phyloP scores from a whole-genome alignment of 495 filamentous ascomycete species.

The Sordaria brevicollis region DNA sequence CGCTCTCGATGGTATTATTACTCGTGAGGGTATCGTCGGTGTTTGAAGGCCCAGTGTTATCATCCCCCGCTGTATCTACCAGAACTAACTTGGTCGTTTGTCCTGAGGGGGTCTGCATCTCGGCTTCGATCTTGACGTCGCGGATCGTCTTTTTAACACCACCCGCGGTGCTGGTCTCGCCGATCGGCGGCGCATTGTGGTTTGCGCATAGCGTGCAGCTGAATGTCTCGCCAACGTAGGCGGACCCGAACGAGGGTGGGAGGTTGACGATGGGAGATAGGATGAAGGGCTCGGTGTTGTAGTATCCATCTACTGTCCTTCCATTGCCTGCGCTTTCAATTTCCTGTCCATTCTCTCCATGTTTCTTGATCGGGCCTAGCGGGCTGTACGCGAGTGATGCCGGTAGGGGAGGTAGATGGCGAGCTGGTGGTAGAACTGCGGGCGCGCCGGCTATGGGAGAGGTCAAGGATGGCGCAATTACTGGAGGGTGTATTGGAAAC shows the following conservation, averaged over 20 bases:
- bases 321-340: neutral
- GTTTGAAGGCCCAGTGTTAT: conserved; percentile 4
- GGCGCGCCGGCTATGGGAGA: conserved; percentile 3
- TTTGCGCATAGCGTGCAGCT: conserved; percentile 89
- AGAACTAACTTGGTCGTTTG: conserved; percentile 18
- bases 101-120: conserved; percentile 77
- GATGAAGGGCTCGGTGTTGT: conserved; percentile 37
- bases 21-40: neutral
- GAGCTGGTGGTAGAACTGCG: neutral
- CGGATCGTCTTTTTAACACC: conserved; percentile 46
- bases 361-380: neutral
- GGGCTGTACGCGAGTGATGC: conserved; percentile 37
- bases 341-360: neutral
- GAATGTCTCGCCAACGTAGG: conserved; percentile 94
- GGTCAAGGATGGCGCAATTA: conserved; percentile 15
- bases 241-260: conserved; percentile 82
- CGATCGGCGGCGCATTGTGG: conserved; percentile 53
- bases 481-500: conserved; percentile 29
- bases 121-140: conserved; percentile 72
- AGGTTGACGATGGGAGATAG: conserved; percentile 63
- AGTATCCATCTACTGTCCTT: conserved; percentile 3
- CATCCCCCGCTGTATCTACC: conserved; percentile 1
- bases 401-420: conserved; percentile 20
- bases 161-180: conserved; percentile 1
- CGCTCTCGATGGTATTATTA: neutral